Evolutionary conservation across 345 rosid genomes (phyloP).

Genomic region (Salix suchowensis): DNA sequence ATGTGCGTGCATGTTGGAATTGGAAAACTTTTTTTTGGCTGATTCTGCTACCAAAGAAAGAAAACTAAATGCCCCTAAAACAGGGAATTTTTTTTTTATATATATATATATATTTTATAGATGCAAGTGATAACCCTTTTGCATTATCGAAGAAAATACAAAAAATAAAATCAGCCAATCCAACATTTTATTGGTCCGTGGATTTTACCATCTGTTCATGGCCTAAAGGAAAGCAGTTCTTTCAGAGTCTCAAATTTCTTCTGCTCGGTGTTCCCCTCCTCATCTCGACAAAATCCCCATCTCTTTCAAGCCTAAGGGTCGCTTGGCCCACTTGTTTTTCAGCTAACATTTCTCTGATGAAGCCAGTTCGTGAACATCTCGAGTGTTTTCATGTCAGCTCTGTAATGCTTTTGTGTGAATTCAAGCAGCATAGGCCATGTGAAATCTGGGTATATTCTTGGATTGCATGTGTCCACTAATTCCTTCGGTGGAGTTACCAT

Average conservation of each 20-base stretch:
- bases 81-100: neutral
- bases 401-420: slow-evolving; percentile 79
- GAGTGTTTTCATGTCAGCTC: slow-evolving; percentile 89
- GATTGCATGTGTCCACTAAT: slow-evolving; percentile 46
- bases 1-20: neutral
- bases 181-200: slow-evolving; percentile 15
- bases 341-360: slow-evolving; percentile 22
- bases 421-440: slow-evolving; percentile 80
- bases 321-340: neutral
- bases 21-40: neutral
- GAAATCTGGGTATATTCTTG: slow-evolving; percentile 78
- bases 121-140: slow-evolving; percentile 10
- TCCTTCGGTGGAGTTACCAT: slow-evolving; percentile 73
- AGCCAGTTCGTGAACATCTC: slow-evolving; percentile 60
- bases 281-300: slow-evolving; percentile 3
- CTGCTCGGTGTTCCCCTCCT: neutral
- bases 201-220: slow-evolving; percentile 8
- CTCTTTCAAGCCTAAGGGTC: neutral
- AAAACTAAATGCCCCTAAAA: neutral
- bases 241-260: neutral
- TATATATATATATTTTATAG: neutral
- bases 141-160: slow-evolving; percentile 20
- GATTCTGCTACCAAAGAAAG: neutral
- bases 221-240: neutral
- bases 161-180: slow-evolving; percentile 14